Conservation (phyloP, 495 filamentous ascomycete genomes). For the Recurvomyces mirabilis region DNA sequence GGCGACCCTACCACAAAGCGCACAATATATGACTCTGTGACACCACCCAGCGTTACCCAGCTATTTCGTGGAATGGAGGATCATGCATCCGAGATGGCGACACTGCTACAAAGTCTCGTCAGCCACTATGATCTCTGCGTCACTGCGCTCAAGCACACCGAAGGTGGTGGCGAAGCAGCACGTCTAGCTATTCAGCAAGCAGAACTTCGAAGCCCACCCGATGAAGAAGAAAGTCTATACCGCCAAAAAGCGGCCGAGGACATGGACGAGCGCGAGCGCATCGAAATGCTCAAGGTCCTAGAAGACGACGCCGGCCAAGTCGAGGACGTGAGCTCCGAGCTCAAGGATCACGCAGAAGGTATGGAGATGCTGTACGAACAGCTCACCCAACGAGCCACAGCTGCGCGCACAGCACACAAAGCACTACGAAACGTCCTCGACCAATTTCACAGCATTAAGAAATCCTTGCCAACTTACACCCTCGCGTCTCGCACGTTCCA, state of each 20-base stretch:
- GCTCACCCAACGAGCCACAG: conserved; percentile 44
- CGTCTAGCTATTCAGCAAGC: conserved; percentile 41
- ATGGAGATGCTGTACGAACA: conserved; percentile 61
- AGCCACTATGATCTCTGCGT: conserved; percentile 91
- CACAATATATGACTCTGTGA: conserved; percentile 11
- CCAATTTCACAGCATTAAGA: conserved; percentile 51
- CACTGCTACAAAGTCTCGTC: conserved; percentile 69
- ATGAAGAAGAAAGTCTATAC: conserved; percentile 12
- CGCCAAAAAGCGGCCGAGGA: conserved; percentile 51
- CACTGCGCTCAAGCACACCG: conserved; percentile 80
- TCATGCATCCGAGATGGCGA: conserved; percentile 75
- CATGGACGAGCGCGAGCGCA: conserved; percentile 62
- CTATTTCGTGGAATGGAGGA: conserved; percentile 63
- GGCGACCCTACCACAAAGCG: conserved; percentile 3
- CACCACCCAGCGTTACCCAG: conserved; percentile 44
- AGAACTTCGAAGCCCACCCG: neutral
- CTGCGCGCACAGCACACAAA: conserved; percentile 39
- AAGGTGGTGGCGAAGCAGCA: conserved; percentile 71
- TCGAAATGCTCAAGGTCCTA: conserved; percentile 73
- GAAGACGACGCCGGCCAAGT: conserved; percentile 75
- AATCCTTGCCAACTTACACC: conserved; percentile 45
- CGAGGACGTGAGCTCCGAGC: conserved; percentile 78
- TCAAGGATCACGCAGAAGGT: conserved; percentile 59
- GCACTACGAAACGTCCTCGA: conserved; percentile 47
- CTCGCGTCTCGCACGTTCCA: conserved; percentile 60